Evolutionary conservation across 1,284 basidiomycete genomes (phyloP).

Genomic region (Sporisorium iseilematis-ciliati): DNA sequence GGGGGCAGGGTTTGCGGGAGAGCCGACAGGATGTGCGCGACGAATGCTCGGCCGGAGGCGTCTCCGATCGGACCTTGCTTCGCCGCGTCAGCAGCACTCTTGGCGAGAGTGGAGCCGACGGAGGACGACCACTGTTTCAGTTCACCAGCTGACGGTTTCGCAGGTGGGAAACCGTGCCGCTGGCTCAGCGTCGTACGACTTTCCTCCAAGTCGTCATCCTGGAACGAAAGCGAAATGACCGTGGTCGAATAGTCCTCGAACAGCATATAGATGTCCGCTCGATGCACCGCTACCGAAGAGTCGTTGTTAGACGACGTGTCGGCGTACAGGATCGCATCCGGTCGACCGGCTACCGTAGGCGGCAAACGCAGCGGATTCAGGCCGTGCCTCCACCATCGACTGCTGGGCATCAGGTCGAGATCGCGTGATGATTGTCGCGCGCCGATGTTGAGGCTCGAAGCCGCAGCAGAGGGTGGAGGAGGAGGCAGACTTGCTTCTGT

Average conservation of each 20-base stretch:
- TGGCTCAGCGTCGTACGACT: constrained; percentile 44
- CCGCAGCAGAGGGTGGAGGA: constrained; percentile 7
- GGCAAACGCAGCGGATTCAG: constrained; percentile 53
- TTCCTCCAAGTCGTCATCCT: constrained; percentile 57
- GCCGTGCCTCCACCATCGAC: constrained; percentile 63
- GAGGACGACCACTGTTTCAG: constrained; percentile 79
- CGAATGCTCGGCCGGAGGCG: constrained; percentile 79
- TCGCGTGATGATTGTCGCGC: constrained; percentile 53
- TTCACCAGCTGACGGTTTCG: constrained; percentile 73
- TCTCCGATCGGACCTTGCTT: no score
- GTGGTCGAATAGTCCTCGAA: constrained; percentile 63
- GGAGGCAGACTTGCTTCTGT: constrained; percentile 24
- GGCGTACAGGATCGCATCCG: constrained; percentile 55
- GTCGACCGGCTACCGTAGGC: constrained; percentile 51
- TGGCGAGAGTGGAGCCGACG: constrained; percentile 80
- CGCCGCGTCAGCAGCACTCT: constrained; percentile 74
- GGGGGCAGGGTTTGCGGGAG: constrained; percentile 74
- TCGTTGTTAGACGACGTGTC: constrained; percentile 39
- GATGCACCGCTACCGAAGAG: constrained; percentile 23
- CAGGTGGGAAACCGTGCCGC: constrained; percentile 44
- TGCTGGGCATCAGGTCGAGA: constrained; percentile 58
- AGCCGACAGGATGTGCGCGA: constrained; percentile 76
- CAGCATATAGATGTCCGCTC: constrained; percentile 48
- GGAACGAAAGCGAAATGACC: constrained; percentile 43
- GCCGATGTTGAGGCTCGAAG: constrained; percentile 19